phyloP scores from a whole-genome alignment of 306 rosid genomes.

The Psophocarpus tetragonolobus region DNA sequence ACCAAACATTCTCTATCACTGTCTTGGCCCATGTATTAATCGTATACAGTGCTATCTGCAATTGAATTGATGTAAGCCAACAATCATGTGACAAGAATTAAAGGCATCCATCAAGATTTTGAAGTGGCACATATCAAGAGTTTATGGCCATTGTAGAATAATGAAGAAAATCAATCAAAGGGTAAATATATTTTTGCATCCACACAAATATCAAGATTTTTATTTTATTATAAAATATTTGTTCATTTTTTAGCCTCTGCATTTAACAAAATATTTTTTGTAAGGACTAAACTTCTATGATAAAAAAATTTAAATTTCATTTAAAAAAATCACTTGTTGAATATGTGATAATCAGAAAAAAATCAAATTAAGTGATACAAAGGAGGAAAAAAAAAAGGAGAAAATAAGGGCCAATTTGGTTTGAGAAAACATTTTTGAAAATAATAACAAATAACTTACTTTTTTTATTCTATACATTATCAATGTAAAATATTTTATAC shows the following conservation, averaged over 20 bases:
- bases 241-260: background rate
- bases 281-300: background rate
- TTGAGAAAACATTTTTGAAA: background rate
- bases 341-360: background rate
- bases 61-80: slow-evolving; percentile 6
- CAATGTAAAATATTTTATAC: no score
- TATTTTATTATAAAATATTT: background rate
- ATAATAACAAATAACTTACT: background rate
- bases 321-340: background rate
- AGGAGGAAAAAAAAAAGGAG: no score
- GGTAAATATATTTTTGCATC: background rate
- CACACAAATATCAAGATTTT: background rate
- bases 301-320: background rate
- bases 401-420: background rate
- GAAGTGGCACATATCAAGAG: background rate
- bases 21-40: slow-evolving; percentile 77
- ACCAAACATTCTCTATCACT: slow-evolving; percentile 71
- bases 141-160: background rate
- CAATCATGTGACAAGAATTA: background rate
- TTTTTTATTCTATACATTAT: no score
- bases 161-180: background rate
- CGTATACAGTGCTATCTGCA: slow-evolving; percentile 81
- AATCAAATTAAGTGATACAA: background rate
- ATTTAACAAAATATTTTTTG: background rate
- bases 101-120: background rate